Evolutionary conservation across 169 alveolate species (phyloP).

Genomic region (Plasmodium chabaudi): DNA sequence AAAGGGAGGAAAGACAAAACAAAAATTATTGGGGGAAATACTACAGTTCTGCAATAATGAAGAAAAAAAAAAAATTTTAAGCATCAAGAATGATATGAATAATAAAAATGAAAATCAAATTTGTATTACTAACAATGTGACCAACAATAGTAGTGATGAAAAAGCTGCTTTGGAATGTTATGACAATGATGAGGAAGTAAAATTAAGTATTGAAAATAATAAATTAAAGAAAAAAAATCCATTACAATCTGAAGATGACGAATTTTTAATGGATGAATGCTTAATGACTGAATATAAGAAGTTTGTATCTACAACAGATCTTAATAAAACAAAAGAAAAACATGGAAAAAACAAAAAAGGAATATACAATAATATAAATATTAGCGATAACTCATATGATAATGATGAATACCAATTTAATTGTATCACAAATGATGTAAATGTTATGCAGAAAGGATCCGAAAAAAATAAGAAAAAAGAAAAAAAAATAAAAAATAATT

Average conservation of each 20-base stretch:
- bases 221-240: neutral
- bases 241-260: conserved; percentile 14
- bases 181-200: neutral
- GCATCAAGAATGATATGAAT: neutral
- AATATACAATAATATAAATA: no score
- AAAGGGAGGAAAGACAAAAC: neutral
- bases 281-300: conserved; percentile 48
- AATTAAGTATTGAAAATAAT: neutral
- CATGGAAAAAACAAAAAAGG: neutral
- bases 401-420: neutral
- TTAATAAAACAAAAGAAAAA: conserved; percentile 12
- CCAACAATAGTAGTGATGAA: neutral
- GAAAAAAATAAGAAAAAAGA: neutral
- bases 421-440: neutral
- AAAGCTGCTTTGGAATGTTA: neutral
- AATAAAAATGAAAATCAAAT: neutral
- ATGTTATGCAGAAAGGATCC: neutral
- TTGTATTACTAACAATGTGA: neutral
- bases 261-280: conserved; percentile 21
- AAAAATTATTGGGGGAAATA: conserved; percentile 2
- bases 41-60: neutral
- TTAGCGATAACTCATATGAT: neutral
- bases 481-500: neutral
- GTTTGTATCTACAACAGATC: neutral
- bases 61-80: neutral